Evolutionary conservation across 2,329 filamentous ascomycete genomes (phyloP).

Genomic region (Chrysosporium queenslandicum): DNA sequence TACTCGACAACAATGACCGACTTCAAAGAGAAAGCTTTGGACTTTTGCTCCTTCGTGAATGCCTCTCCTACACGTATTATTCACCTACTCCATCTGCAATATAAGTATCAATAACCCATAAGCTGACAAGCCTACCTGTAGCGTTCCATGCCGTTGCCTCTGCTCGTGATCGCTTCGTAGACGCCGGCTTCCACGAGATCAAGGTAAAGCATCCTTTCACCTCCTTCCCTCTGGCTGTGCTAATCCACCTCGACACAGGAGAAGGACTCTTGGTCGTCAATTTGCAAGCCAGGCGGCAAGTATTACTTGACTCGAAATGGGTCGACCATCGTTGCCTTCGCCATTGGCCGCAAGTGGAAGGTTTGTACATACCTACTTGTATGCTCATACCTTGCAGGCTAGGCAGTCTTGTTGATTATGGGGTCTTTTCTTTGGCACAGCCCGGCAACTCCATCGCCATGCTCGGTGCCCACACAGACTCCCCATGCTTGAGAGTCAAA

Average conservation of each 20-base stretch:
- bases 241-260: constrained; percentile 13
- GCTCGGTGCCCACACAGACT: constrained; percentile 94
- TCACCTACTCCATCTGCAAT: too few relatives aligned
- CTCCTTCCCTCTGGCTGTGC: background rate
- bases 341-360: constrained; percentile 40
- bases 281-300: constrained; percentile 69
- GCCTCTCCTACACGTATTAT: constrained; percentile 75
- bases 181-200: constrained; percentile 78
- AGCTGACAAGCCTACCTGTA: constrained; percentile 33
- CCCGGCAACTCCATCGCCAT: constrained; percentile 84
- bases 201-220: constrained; percentile 40
- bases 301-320: constrained; percentile 84
- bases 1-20: constrained; percentile 25
- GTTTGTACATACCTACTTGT: constrained; percentile 34
- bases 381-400: constrained; percentile 46
- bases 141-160: constrained; percentile 89
- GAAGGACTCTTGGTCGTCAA: constrained; percentile 58
- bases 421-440: constrained; percentile 21
- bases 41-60: constrained; percentile 90
- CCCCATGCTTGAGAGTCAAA: constrained; percentile 82
- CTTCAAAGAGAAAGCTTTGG: constrained; percentile 46
- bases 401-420: constrained; percentile 54
- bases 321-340: constrained; percentile 75
- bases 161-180: constrained; percentile 62
- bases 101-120: background rate